Evolutionary conservation across 176 grass and related monocot genomes (phyloP).

Genomic region (Bonia amplexicaulis): DNA sequence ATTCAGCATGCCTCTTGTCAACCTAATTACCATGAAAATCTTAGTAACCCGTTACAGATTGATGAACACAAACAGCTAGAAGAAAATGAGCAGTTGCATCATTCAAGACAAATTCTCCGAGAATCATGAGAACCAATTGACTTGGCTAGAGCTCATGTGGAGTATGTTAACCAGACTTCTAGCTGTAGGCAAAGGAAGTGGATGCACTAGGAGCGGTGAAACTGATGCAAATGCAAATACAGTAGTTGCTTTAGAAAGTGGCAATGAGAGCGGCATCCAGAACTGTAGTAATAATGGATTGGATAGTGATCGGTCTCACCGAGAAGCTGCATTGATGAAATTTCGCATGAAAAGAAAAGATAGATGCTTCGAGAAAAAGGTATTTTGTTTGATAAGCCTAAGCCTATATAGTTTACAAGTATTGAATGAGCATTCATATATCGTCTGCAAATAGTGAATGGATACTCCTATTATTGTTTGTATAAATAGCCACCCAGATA

Average conservation of each 20-base stretch:
- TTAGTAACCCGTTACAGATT: slow-evolving; percentile 8
- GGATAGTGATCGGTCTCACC: slow-evolving; percentile 36
- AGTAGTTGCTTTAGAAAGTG: slow-evolving; percentile 49
- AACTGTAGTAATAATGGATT: slow-evolving; percentile 32
- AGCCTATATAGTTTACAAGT: background rate
- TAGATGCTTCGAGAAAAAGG: slow-evolving; percentile 97
- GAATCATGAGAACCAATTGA: slow-evolving; percentile 40
- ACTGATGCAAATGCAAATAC: slow-evolving; percentile 44
- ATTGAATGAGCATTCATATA: background rate
- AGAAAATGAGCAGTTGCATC: slow-evolving; percentile 36
- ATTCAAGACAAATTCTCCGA: slow-evolving; percentile 33
- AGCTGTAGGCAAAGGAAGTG: slow-evolving; percentile 58
- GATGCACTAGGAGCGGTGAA: slow-evolving; percentile 56
- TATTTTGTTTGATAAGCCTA: slow-evolving; percentile 18
- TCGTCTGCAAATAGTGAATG: background rate
- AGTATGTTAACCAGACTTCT: slow-evolving; percentile 41
- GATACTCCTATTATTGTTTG: background rate
- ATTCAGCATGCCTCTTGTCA: slow-evolving; percentile 43
- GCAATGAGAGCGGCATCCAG: slow-evolving; percentile 64
- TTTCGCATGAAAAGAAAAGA: slow-evolving; percentile 97
- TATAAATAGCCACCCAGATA: background rate
- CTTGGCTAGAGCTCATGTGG: slow-evolving; percentile 15
- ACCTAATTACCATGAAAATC: slow-evolving; percentile 45
- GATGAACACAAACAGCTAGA: slow-evolving; percentile 35
- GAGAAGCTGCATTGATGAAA: slow-evolving; percentile 85